A percentile compares a stretch with the other conserved stretches of the same genome.
Conservation (phyloP, 2,329 filamentous ascomycete genomes). For the Daldinia sp. region DNA sequence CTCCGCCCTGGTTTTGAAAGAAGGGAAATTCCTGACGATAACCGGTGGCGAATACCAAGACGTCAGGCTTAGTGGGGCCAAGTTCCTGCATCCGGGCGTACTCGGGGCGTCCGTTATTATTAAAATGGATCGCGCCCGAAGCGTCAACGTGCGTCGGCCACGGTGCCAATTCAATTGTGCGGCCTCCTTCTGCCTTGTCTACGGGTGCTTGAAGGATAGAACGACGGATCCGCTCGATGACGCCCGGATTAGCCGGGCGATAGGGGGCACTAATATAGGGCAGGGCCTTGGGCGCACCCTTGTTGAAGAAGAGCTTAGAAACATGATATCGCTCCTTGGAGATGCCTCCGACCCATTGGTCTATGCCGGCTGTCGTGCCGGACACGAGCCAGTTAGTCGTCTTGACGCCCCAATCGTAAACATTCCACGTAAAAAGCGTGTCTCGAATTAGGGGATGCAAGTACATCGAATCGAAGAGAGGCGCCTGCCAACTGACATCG, state of each 20-base stretch:
- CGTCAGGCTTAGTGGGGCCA: slow-evolving; percentile 45
- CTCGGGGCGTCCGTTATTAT: slow-evolving; percentile 42
- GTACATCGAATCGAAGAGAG: slow-evolving; percentile 60
- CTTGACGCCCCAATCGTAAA: slow-evolving; percentile 57
- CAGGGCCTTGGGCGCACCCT: slow-evolving; percentile 26
- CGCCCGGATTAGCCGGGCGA: slow-evolving; percentile 42
- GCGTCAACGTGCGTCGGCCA: slow-evolving; percentile 53
- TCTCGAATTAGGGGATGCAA: slow-evolving; percentile 54
- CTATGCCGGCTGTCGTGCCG: slow-evolving; percentile 55
- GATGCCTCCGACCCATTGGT: slow-evolving; percentile 55
- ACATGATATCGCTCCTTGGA: slow-evolving; percentile 21
- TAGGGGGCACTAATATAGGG: slow-evolving; percentile 31
- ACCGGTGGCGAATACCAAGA: slow-evolving; percentile 57
- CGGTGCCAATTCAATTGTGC: slow-evolving; percentile 53
- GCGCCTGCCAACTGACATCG: slow-evolving; percentile 53
- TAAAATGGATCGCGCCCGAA: slow-evolving; percentile 50
- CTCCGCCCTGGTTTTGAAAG: slow-evolving; percentile 43
- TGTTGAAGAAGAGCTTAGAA: slow-evolving; percentile 49
- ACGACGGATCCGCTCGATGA: slow-evolving; percentile 48
- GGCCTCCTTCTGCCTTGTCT: slow-evolving; percentile 50
- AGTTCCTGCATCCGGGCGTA: slow-evolving; percentile 36
- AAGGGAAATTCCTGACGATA: slow-evolving; percentile 54
- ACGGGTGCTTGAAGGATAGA: slow-evolving; percentile 44
- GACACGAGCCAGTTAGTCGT: slow-evolving; percentile 53
- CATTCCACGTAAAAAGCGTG: slow-evolving; percentile 53